Percentiles rank a stretch among this genome's conserved stretches.
Evolutionary conservation across 768 basidiomycete species (phyloP).

Genomic region (Royoungia palumana): DNA sequence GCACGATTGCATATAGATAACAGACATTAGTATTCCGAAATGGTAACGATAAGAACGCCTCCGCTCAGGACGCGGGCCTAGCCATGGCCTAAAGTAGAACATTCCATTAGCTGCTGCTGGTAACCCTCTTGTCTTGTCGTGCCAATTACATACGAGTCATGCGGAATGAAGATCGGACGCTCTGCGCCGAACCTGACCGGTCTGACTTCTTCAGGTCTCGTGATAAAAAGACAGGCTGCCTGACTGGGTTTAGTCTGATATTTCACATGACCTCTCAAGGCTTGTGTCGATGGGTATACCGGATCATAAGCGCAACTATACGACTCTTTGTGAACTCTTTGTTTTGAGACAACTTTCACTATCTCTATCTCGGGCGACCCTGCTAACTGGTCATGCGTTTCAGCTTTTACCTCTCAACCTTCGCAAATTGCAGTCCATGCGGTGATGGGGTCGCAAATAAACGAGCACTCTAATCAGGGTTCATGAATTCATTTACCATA

Average conservation of each 20-base stretch:
- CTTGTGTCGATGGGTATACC: background rate
- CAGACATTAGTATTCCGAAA: slow-evolving; percentile 6
- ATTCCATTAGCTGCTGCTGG: no score
- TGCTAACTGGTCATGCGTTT: slow-evolving; percentile 1
- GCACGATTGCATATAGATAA: background rate
- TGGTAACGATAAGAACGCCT: no score
- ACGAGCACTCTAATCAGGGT: no score
- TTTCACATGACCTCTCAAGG: no score
- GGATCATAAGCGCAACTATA: background rate
- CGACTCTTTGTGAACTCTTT: background rate
- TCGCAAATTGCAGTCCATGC: slow-evolving; percentile 6
- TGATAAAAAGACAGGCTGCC: no score
- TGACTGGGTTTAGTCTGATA: background rate
- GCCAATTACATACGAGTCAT: background rate
- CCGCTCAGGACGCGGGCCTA: no score
- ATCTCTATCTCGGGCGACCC: background rate
- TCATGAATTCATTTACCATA: no score
- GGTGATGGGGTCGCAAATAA: background rate
- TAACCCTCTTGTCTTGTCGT: background rate
- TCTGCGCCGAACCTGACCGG: background rate
- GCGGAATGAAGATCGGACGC: background rate
- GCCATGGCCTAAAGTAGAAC: background rate
- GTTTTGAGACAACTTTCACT: no score
- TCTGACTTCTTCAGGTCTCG: no score
- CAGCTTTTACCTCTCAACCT: background rate